phyloP scores from a whole-genome alignment of 2,329 filamentous ascomycete species.

The Cladosporium sp. region DNA sequence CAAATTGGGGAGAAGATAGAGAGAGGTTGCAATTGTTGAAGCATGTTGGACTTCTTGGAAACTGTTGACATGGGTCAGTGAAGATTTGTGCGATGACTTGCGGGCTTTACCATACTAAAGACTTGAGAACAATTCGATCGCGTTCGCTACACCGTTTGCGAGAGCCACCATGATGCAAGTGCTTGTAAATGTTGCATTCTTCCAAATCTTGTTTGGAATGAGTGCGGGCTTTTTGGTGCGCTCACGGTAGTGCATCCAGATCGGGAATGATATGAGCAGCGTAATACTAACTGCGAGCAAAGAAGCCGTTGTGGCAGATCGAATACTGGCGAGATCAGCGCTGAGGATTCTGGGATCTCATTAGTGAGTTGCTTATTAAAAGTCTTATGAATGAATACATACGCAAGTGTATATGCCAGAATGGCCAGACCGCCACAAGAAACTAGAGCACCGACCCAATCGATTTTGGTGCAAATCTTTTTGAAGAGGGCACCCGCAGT shows the following conservation, averaged over 20 bases:
- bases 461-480: constrained; percentile 41
- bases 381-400: background rate
- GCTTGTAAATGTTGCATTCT: constrained; percentile 50
- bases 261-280: constrained; percentile 47
- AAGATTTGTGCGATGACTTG: background rate
- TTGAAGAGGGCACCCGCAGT: constrained; percentile 17
- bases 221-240: constrained; percentile 46
- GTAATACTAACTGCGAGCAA: constrained; percentile 42
- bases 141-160: constrained; percentile 36
- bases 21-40: constrained; percentile 22
- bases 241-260: constrained; percentile 53
- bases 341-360: constrained; percentile 16
- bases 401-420: constrained; percentile 49
- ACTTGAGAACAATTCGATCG: constrained; percentile 14
- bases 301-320: constrained; percentile 22
- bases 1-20: constrained; percentile 40
- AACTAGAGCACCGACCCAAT: constrained; percentile 49
- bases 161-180: constrained; percentile 46
- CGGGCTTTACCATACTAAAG: background rate
- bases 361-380: background rate
- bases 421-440: constrained; percentile 45
- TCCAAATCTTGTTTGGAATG: constrained; percentile 61
- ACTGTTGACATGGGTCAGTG: constrained; percentile 18
- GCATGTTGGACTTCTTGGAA: constrained; percentile 39
- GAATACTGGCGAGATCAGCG: constrained; percentile 20